Evolutionary conservation across 768 basidiomycete genomes (phyloP).

Genomic region (Udeniomyces megalosporus): DNA sequence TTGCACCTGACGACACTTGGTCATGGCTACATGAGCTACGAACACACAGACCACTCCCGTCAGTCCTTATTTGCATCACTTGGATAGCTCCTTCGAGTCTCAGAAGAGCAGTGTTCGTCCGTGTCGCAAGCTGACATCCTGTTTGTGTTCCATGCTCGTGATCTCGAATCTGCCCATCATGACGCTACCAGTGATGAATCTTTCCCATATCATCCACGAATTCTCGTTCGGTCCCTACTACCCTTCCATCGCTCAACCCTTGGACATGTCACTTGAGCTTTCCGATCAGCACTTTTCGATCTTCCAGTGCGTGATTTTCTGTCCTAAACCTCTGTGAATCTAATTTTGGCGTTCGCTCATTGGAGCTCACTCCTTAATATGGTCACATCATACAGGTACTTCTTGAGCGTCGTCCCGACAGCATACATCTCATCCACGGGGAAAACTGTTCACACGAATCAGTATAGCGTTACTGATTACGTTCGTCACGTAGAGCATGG

Average conservation of each 20-base stretch:
- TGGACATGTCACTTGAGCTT: constrained; percentile 74
- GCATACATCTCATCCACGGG: constrained; percentile 43
- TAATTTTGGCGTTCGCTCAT: no score
- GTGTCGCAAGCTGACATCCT: no score
- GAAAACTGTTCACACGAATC: constrained; percentile 37
- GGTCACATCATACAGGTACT: constrained; percentile 94
- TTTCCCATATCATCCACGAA: constrained; percentile 89
- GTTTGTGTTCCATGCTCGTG: no score
- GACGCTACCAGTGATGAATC: constrained; percentile 63
- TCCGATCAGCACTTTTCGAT: constrained; percentile 43
- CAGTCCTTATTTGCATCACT: not conserved
- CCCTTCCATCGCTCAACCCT: constrained; percentile 84
- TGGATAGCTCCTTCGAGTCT: not conserved
- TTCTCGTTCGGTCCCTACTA: constrained; percentile 95
- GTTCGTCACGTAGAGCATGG: constrained; percentile 57
- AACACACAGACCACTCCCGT: constrained; percentile 79
- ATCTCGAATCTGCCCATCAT: not conserved
- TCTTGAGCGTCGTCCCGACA: constrained; percentile 86
- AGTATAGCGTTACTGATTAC: constrained; percentile 80
- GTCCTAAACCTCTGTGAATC: no score
- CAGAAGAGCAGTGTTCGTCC: no score
- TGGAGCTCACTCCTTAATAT: no score
- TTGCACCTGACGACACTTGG: constrained; percentile 87
- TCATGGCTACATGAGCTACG: constrained; percentile 67
- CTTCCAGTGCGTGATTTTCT: not conserved